These are phyloP conservation scores for Ogataea nakhonphanomensis DNA, from an alignment of 805 yeast genomes.

Conservation along the genomic window DNA sequence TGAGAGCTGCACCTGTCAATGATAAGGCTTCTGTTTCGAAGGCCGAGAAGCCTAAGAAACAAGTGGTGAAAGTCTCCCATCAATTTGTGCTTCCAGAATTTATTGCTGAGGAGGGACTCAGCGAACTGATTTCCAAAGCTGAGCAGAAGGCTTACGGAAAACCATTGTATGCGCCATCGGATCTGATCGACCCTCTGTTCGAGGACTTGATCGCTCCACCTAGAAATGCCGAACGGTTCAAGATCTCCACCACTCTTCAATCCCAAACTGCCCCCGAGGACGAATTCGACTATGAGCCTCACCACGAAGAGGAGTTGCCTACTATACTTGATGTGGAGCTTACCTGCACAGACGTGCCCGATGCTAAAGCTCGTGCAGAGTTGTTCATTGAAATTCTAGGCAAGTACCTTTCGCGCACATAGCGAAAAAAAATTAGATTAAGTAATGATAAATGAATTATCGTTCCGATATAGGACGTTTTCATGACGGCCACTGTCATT, in stretches of 20 bases:
- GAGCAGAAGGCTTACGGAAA: slow-evolving; percentile 40
- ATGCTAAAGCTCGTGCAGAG: slow-evolving; percentile 46
- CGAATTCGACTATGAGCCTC: slow-evolving; percentile 26
- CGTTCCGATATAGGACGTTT: slow-evolving; percentile 5
- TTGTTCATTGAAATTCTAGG: slow-evolving; percentile 27
- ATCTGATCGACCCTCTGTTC: slow-evolving; percentile 54
- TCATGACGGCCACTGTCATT: slow-evolving; percentile 42
- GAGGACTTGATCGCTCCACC: slow-evolving; percentile 54
- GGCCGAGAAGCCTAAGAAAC: slow-evolving; percentile 28
- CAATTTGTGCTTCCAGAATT: slow-evolving; percentile 30
- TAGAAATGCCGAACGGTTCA: slow-evolving; percentile 42
- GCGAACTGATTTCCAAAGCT: slow-evolving; percentile 40
- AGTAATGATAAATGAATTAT: slow-evolving; percentile 6
- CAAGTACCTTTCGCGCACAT: slow-evolving; percentile 20
- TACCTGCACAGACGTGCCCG: slow-evolving; percentile 38
- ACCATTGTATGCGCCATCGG: slow-evolving; percentile 37
- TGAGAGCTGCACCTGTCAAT: slow-evolving; percentile 29
- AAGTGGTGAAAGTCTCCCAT: slow-evolving; percentile 34
- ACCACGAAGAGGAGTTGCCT: slow-evolving; percentile 17
- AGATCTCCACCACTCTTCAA: slow-evolving; percentile 29
- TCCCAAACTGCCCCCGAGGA: slow-evolving; percentile 12
- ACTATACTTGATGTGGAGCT: slow-evolving; percentile 34
- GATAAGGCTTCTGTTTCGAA: too few relatives aligned
- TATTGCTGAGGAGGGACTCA: slow-evolving; percentile 31
- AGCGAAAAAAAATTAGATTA: slow-evolving; percentile 5